phyloP scores from a whole-genome alignment of 2,329 filamentous ascomycete species.

The Colletotrichum tamarilloi region DNA sequence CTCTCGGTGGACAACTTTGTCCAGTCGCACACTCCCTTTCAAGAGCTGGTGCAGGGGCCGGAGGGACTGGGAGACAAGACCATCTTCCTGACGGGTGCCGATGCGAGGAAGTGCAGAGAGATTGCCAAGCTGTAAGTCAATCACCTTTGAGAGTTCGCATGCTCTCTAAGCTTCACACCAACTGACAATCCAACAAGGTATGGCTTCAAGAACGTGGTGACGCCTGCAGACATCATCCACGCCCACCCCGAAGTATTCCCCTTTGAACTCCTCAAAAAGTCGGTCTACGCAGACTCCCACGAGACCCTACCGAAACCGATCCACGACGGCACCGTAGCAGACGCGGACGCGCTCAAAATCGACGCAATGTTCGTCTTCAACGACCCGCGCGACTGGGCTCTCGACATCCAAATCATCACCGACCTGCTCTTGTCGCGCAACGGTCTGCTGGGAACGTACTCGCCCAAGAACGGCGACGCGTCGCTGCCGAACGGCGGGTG shows the following conservation, averaged over 20 bases:
- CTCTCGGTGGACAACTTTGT: slow-evolving; percentile 72
- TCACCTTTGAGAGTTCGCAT: slow-evolving; percentile 36
- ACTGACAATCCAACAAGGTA: slow-evolving; percentile 51
- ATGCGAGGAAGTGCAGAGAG: slow-evolving; percentile 72
- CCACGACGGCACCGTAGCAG: slow-evolving; percentile 52
- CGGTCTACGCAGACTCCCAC: slow-evolving; percentile 69
- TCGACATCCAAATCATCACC: slow-evolving; percentile 85
- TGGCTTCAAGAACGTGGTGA: slow-evolving; percentile 85
- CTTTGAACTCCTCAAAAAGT: slow-evolving; percentile 75
- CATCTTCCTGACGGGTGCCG: slow-evolving; percentile 79
- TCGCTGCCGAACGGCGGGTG: slow-evolving; percentile 80
- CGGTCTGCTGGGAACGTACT: slow-evolving; percentile 87
- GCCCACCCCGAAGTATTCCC: slow-evolving; percentile 84
- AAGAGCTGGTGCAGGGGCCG: slow-evolving; percentile 72
- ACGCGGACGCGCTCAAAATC: slow-evolving; percentile 72
- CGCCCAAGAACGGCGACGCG: slow-evolving; percentile 73
- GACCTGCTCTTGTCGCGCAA: slow-evolving; percentile 83
- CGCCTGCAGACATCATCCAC: slow-evolving; percentile 83
- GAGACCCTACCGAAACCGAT: slow-evolving; percentile 67
- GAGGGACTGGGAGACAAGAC: slow-evolving; percentile 69
- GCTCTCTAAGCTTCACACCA: not conserved
- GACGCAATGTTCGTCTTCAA: slow-evolving; percentile 95
- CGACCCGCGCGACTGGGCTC: slow-evolving; percentile 94
- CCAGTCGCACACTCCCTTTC: slow-evolving; percentile 91
- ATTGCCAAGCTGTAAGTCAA: slow-evolving; percentile 75